Conservation (phyloP, 2,329 filamentous ascomycete genomes). For the Cladosporium sp. region DNA sequence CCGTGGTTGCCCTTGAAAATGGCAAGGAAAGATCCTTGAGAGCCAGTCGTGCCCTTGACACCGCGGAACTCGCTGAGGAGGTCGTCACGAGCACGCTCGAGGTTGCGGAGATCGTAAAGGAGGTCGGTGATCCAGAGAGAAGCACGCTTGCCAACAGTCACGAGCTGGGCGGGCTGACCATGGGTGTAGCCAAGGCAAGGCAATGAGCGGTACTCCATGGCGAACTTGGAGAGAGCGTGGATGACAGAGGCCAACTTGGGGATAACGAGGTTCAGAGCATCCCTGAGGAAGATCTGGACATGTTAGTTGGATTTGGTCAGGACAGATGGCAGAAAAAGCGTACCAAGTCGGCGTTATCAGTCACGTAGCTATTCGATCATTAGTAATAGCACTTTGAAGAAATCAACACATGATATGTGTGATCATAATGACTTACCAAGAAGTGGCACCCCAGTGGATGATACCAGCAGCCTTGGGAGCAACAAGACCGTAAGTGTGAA, state of each 20-base stretch:
- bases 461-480: conserved; percentile 78
- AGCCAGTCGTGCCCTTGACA: conserved; percentile 71
- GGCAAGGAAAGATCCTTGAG: conserved; percentile 74
- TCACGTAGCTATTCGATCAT: conserved; percentile 51
- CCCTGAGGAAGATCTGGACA: conserved; percentile 64
- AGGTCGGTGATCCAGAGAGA: conserved; percentile 76
- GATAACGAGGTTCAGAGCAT: conserved; percentile 73
- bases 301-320: neutral
- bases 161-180: conserved; percentile 60
- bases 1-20: conserved; percentile 63
- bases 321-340: neutral
- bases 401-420: neutral
- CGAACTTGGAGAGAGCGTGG: conserved; percentile 70
- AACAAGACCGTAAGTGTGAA: conserved; percentile 64
- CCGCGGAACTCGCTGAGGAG: conserved; percentile 69
- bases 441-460: conserved; percentile 74
- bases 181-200: conserved; percentile 79
- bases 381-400: neutral
- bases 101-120: conserved; percentile 70
- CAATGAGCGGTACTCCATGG: conserved; percentile 68
- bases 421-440: conserved; percentile 32
- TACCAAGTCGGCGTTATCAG: conserved; percentile 71
- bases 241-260: conserved; percentile 79
- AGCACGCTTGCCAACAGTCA: conserved; percentile 64
- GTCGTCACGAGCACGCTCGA: conserved; percentile 67